Conservation (phyloP, 352 stramenopile genomes). For the Aphanomyces astaci region DNA sequence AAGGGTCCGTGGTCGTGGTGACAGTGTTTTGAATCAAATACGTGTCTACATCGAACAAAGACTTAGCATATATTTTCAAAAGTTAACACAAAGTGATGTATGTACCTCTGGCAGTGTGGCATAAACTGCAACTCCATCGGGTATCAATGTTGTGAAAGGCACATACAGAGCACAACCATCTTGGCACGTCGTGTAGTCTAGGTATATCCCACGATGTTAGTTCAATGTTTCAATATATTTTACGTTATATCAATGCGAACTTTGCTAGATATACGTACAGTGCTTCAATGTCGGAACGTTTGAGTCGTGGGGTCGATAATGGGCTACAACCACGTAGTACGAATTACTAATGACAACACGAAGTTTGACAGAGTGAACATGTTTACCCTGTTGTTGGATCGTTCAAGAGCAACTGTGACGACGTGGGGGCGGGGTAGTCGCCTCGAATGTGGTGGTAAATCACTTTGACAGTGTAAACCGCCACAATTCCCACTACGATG, state of each 20-base stretch:
- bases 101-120: not conserved
- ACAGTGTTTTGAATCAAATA: not conserved
- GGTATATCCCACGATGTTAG: not conserved
- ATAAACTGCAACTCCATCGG: not conserved
- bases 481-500: too few relatives aligned
- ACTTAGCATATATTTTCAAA: not conserved
- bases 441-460: too few relatives aligned
- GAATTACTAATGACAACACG: too few relatives aligned
- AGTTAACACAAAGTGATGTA: not conserved
- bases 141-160: not conserved
- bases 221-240: too few relatives aligned
- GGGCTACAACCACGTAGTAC: too few relatives aligned
- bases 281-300: slow-evolving; percentile 5
- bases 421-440: too few relatives aligned
- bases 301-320: too few relatives aligned
- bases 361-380: too few relatives aligned
- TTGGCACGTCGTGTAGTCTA: not conserved
- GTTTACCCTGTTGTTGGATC: too few relatives aligned
- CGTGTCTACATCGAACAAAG: not conserved
- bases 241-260: too few relatives aligned
- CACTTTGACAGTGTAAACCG: too few relatives aligned
- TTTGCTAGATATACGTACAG: not conserved
- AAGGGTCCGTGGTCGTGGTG: not conserved
- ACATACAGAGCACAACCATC: not conserved
- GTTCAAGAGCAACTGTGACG: too few relatives aligned